Conservation (phyloP, 2,329 filamentous ascomycete genomes). For the Nothophoma quercina region DNA sequence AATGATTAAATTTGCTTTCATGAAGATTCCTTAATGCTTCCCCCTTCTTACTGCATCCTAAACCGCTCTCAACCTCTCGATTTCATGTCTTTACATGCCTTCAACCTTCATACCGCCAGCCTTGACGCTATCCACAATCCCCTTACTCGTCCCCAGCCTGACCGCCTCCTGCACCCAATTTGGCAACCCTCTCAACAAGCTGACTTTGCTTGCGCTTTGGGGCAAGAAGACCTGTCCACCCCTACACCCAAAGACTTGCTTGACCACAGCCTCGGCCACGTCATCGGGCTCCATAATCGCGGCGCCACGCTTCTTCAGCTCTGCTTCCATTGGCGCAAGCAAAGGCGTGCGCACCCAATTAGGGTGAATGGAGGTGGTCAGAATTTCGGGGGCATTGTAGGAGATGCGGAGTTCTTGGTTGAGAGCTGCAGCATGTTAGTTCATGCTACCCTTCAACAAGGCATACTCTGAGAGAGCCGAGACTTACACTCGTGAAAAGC, state of each 20-base stretch:
- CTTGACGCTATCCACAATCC: slow-evolving; percentile 22
- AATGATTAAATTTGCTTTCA: neutral
- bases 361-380: slow-evolving; percentile 54
- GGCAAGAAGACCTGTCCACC: slow-evolving; percentile 54
- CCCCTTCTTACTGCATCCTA: too few species aligned
- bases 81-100: too few species aligned
- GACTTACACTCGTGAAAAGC: slow-evolving; percentile 61
- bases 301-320: slow-evolving; percentile 41
- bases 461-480: slow-evolving; percentile 48
- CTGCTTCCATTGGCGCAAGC: slow-evolving; percentile 39
- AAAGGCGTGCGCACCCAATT: slow-evolving; percentile 53
- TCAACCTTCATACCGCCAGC: slow-evolving; percentile 3
- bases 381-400: slow-evolving; percentile 51
- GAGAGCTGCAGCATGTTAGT: slow-evolving; percentile 38
- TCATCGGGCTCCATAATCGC: slow-evolving; percentile 48
- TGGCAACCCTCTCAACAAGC: slow-evolving; percentile 54
- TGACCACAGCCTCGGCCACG: slow-evolving; percentile 52
- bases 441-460: neutral
- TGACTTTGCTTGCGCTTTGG: slow-evolving; percentile 20
- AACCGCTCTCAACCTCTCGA: too few species aligned
- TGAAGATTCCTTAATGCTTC: too few species aligned
- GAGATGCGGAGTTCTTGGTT: slow-evolving; percentile 50
- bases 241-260: slow-evolving; percentile 49
- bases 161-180: slow-evolving; percentile 57
- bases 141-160: slow-evolving; percentile 29